Evolutionary conservation across 345 rosid species (phyloP).

Genomic region (Fremontodendron californicum): DNA sequence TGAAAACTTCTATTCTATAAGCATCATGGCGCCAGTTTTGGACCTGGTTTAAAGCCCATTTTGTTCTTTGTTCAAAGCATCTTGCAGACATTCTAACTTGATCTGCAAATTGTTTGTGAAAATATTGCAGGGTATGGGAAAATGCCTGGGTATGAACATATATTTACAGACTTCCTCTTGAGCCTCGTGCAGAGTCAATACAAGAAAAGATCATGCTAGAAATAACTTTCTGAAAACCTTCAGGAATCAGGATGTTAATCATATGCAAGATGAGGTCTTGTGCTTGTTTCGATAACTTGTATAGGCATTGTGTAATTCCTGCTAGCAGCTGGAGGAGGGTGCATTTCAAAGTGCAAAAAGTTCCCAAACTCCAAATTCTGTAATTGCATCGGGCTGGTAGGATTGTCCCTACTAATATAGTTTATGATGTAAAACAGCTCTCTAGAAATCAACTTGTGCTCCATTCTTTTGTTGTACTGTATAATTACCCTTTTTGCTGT

Average conservation of each 20-base stretch:
- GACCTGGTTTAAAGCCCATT: neutral
- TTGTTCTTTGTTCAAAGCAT: neutral
- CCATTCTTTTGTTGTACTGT: neutral
- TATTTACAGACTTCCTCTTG: conserved; percentile 71
- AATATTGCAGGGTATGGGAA: conserved; percentile 63
- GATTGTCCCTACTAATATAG: neutral
- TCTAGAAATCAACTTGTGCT: conserved; percentile 12
- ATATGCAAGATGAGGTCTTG: conserved; percentile 4
- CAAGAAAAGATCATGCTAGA: conserved; percentile 32
- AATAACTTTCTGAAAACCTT: neutral
- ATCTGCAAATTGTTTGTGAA: neutral
- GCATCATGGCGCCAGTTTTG: neutral
- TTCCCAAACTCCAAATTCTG: conserved; percentile 18
- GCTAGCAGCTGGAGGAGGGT: conserved; percentile 18
- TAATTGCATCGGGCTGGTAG: conserved; percentile 15
- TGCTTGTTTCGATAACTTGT: conserved; percentile 15
- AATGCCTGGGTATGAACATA: conserved; percentile 78
- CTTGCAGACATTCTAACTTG: neutral
- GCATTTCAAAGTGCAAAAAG: conserved; percentile 10
- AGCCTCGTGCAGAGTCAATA: conserved; percentile 51
- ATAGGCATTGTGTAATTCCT: conserved; percentile 15
- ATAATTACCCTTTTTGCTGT: neutral
- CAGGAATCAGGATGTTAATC: neutral
- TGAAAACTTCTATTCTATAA: neutral
- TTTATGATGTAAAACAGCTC: neutral